Percentiles rank a stretch among this genome's conserved stretches.
These are phyloP conservation scores for Podospora pseudocomata DNA, from an alignment of 495 filamentous ascomycete genomes.

Conservation along the genomic window DNA sequence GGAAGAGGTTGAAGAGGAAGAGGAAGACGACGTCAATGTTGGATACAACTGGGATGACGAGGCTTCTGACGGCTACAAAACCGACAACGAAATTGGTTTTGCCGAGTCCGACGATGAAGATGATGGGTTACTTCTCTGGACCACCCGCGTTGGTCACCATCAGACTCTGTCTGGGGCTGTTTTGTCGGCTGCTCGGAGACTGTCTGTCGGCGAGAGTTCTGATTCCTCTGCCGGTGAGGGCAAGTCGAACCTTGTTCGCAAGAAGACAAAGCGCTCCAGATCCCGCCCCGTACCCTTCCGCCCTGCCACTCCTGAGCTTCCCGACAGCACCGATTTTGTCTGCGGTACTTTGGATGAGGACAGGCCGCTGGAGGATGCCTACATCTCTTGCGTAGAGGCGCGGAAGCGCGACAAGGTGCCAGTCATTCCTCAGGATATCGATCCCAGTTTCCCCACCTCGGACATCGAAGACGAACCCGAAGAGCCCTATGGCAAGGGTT, in stretches of 20 bases:
- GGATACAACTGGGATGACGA: conserved; percentile 66
- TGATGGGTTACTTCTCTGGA: conserved; percentile 79
- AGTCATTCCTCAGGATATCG: conserved; percentile 86
- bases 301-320: conserved; percentile 74
- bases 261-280: conserved; percentile 30
- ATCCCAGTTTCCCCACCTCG: conserved; percentile 92
- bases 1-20: conserved; percentile 36
- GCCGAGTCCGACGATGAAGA: conserved; percentile 86
- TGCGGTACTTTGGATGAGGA: conserved; percentile 97
- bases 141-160: conserved; percentile 55
- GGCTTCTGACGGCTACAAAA: conserved; percentile 75
- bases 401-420: conserved; percentile 75
- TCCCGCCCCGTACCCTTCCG: conserved; percentile 53
- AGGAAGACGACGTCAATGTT: conserved; percentile 41
- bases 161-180: conserved; percentile 35
- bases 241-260: conserved; percentile 18
- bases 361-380: conserved; percentile 86
- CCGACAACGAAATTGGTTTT: conserved; percentile 94
- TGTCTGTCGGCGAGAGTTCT: conserved; percentile 39
- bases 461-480: conserved; percentile 81
- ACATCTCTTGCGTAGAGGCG: conserved; percentile 78
- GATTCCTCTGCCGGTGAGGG: conserved; percentile 40
- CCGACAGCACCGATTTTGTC: conserved; percentile 96
- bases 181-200: conserved; percentile 34
- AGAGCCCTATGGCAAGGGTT: conserved; percentile 48